Evolutionary conservation across 805 yeast genomes (phyloP), one percentile per base, ranked within the genome.

Genomic region (Zygosaccharomyces pseudorouxii): DNA sequence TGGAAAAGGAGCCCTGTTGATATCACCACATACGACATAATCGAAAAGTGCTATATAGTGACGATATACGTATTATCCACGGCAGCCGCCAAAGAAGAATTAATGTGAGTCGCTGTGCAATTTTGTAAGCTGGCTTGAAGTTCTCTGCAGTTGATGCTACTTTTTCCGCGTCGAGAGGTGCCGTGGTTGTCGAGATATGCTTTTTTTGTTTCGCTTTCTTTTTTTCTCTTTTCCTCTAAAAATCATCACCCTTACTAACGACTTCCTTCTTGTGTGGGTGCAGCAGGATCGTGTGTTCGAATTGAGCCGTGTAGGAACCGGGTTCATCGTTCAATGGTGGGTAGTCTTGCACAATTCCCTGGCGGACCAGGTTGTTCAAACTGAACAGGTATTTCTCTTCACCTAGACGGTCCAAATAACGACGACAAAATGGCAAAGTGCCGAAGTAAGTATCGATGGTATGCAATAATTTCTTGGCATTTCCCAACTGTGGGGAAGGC

Each of bases 261-360:
- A 93, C 92, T 70, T 93, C 99, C 73, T 92, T 93, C 69, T 80
- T 81, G 50, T 88, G 88, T 25, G 97, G 95, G 62, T 90, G 93
- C 60, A 93, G 73, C 56, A 93, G 74, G 41, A 92, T 78, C 1
- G 99, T 93, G 71, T 93, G 99, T 68, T 93, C 99, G 63, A 70
- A 92, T 70, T 93, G 99, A 0, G 99, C 99, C 33, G 98, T 93
- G 75, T 86, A 90, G 42, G 85, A 77, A 10, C 98, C 98, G 51
- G 74, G 77, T 16, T 76, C 70, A 65, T 93, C 99, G 47, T 79
- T 83, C 55, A 93, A 72, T 5, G 99, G 99, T 14, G 97, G 97
- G 60, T 93, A 89, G 56, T 89, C 99, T 59, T 85, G 86, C 7
- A 93, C 88, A n/a, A 86, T 71, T 4, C 97, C 98, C 6, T 85